Percentiles rank a stretch among this genome's conserved stretches.
phyloP scores from a whole-genome alignment of 306 rosid species.

The Vachellia collinsii region DNA sequence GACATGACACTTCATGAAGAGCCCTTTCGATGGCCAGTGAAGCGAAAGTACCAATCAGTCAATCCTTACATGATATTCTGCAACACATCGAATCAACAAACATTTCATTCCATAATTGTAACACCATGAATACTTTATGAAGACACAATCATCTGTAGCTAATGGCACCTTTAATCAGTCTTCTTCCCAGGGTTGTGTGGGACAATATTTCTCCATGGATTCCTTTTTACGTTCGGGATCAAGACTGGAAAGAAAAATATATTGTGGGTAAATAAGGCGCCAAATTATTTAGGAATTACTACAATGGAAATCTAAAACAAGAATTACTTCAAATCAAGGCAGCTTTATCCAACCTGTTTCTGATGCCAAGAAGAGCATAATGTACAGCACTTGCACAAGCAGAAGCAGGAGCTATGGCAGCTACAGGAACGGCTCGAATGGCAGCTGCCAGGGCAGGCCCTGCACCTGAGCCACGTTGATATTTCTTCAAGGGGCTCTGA shows the following conservation, averaged over 20 bases:
- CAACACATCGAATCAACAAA: conserved; percentile 6
- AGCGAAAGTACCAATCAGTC: conserved; percentile 31
- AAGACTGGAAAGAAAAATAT: conserved; percentile 57
- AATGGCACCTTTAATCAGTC: conserved; percentile 53
- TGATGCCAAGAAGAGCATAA: conserved; percentile 84
- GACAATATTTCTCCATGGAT: conserved; percentile 96
- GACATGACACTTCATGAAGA: conserved; percentile 21
- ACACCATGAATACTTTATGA: conserved; percentile 9
- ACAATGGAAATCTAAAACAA: conserved; percentile 18
- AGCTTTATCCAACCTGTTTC: conserved; percentile 73
- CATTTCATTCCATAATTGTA: conserved; percentile 15
- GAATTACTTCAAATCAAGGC: conserved; percentile 26
- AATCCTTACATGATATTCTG: conserved; percentile 32
- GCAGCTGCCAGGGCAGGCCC: conserved; percentile 92
- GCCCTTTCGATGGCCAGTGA: conserved; percentile 37
- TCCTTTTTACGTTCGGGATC: conserved; percentile 93
- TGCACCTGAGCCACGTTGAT: conserved; percentile 91
- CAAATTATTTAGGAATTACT: conserved; percentile 9
- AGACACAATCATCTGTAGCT: conserved; percentile 27
- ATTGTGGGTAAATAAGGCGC: conserved; percentile 30
- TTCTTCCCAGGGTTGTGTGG: conserved; percentile 76
- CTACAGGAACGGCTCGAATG: conserved; percentile 85
- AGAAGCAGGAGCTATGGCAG: conserved; percentile 95
- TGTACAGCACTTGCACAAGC: conserved; percentile 98
- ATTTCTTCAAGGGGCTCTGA: conserved; percentile 80